Conservation (phyloP, 306 rosid species). For the Nissolia schottii region DNA sequence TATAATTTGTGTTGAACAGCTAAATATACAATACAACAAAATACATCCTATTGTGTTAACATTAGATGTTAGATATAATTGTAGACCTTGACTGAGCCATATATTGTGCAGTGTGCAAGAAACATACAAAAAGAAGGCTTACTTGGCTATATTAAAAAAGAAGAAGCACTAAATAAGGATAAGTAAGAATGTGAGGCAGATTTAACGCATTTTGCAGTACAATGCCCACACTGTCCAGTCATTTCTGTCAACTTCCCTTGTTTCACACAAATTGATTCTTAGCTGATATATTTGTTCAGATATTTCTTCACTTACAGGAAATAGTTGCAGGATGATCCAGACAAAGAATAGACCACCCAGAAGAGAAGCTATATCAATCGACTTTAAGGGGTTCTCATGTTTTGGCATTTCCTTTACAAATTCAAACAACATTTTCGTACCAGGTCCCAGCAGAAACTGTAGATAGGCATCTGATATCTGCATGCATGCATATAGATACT, state of each 20-base stretch:
- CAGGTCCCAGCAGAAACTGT: constrained; percentile 58
- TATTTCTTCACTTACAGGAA: constrained; percentile 60
- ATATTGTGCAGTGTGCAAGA: neutral
- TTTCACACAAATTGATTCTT: neutral
- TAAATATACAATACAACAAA: neutral
- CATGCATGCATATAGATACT: constrained; percentile 18
- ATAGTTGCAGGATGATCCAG: constrained; percentile 84
- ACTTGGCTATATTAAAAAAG: neutral
- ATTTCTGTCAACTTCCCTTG: neutral
- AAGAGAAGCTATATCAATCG: constrained; percentile 61
- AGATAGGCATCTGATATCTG: constrained; percentile 85
- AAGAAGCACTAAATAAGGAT: neutral
- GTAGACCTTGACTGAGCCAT: constrained; percentile 15
- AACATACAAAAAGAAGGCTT: constrained; percentile 6
- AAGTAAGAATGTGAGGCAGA: constrained; percentile 1
- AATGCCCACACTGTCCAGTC: neutral
- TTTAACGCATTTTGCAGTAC: neutral
- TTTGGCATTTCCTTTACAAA: constrained; percentile 92
- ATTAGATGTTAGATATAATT: constrained; percentile 16
- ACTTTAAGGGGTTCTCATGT: constrained; percentile 22
- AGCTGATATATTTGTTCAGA: neutral
- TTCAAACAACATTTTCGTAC: constrained; percentile 56
- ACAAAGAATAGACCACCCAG: constrained; percentile 70
- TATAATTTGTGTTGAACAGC: neutral
- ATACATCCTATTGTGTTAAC: neutral